Conservation (phyloP, 2,329 filamentous ascomycete species). For the Botrytis porri region DNA sequence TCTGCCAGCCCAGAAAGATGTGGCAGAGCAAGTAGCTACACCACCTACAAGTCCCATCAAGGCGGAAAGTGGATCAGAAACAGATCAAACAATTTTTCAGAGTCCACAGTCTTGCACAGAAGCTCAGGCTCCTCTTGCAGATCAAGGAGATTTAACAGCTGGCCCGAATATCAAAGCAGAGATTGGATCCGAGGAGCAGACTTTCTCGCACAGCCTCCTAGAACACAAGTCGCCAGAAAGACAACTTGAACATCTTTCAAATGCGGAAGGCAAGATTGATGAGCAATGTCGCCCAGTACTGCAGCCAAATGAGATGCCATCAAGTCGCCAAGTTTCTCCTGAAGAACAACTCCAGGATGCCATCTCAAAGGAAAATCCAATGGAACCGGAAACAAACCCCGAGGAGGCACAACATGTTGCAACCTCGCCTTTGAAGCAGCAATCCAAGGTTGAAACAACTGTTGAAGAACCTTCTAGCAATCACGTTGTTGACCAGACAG, state of each 20-base stretch:
- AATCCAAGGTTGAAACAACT: background rate
- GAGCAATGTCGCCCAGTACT: background rate
- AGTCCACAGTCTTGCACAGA: background rate
- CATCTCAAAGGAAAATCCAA: background rate
- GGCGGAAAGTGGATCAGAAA: too few relatives aligned
- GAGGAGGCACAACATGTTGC: background rate
- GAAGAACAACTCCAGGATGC: background rate
- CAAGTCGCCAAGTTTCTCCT: background rate
- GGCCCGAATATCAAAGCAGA: background rate
- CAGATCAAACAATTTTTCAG: background rate
- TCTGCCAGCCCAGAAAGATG: background rate
- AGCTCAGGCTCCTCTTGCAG: background rate
- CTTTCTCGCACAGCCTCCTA: background rate
- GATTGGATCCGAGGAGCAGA: background rate
- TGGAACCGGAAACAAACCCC: background rate
- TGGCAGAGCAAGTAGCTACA: background rate
- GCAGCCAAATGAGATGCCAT: background rate
- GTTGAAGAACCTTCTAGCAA: background rate
- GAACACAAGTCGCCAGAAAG: background rate
- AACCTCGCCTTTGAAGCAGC: background rate
- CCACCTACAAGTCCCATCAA: background rate
- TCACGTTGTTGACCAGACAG: background rate
- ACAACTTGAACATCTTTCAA: background rate
- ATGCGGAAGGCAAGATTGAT: background rate
- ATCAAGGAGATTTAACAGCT: background rate